phyloP scores from a whole-genome alignment of 768 basidiomycete genomes.

The Russula ochroleuca region DNA sequence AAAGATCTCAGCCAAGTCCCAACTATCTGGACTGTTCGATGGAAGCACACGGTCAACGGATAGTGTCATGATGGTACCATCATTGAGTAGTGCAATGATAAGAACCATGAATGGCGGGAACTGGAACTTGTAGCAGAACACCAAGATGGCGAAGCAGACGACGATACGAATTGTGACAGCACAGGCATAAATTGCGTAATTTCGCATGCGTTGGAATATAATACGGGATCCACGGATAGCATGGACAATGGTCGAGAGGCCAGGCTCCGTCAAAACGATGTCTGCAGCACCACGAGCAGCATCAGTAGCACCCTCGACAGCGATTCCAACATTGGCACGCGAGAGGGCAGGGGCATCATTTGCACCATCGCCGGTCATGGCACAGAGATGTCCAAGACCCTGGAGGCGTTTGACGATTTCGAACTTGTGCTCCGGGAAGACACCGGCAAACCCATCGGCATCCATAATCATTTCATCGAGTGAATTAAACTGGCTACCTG shows the following conservation, averaged over 20 bases:
- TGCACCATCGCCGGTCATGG: slow-evolving; percentile 99
- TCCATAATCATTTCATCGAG: slow-evolving; percentile 99
- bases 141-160: slow-evolving; percentile 92
- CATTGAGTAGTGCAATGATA: slow-evolving; percentile 94
- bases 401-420: slow-evolving; percentile 99
- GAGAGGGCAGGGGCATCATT: slow-evolving; percentile 98
- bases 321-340: slow-evolving; percentile 98
- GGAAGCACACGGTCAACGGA: slow-evolving; percentile 95
- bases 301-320: slow-evolving; percentile 98
- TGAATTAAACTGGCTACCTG: slow-evolving; percentile 74
- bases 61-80: slow-evolving; percentile 99
- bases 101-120: slow-evolving; percentile 99
- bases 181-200: slow-evolving; percentile 97
- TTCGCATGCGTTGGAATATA: slow-evolving; percentile 99
- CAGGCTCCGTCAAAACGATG: slow-evolving; percentile 96
- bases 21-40: slow-evolving; percentile 86
- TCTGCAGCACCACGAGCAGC: slow-evolving; percentile 98
- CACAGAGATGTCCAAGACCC: slow-evolving; percentile 90
- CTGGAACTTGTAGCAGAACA: slow-evolving; percentile 94
- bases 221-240: slow-evolving; percentile 97
- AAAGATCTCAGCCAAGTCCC: slow-evolving; percentile 97
- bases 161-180: slow-evolving; percentile 98
- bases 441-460: slow-evolving; percentile 97
- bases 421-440: slow-evolving; percentile 99
- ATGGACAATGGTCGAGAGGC: slow-evolving; percentile 98